Evolutionary conservation across 108 stramenopile species (phyloP), one percentile per base, ranked within the genome.

Genomic region (Nitzschia sp.): DNA sequence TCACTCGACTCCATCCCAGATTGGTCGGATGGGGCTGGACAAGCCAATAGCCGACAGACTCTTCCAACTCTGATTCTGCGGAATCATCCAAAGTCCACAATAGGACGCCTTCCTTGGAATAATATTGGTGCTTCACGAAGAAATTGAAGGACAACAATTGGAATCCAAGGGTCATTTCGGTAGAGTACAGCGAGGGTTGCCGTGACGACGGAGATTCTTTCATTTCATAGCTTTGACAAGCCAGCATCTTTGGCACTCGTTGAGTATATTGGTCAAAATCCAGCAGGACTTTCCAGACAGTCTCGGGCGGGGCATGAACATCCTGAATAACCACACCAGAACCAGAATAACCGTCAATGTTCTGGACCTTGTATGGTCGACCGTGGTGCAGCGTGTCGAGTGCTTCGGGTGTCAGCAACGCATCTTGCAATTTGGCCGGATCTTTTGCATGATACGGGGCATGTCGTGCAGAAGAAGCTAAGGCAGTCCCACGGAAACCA

Each of bases 1-100:
- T 51, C 18, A 51, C 49, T 21, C 49, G 49, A 51, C 49, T 51
- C 49, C 49, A 51, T 51, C 49, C 49, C n/a, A 4, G 17, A 4
- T 51, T 51, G 49, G 49, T 21, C 8, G 49, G 49, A 51, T 51
- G 49, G 4, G 4, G 19, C 21, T 51, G 18, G 4, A 51, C 21
- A 19, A 19, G 21, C 49, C 49, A 51, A 51, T 51, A 51, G 13
- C 49, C 49, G 4, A 19, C 21, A 17, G 8, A 51, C 4, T 8
- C 8, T 23, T 8, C 49, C 49, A 51, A 51, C 13, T 51, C 49
- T 9, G 8, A 51, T 19, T 9, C 4, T 19, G 4, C 21, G 4
- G 49, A 19, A 4, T 17, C 13, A 51, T 51, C 49, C 49, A 51
- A 51, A 19, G 49, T 51, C 49, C 49, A 51, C 13, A 51, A 9